Base-by-base conservation (phyloP, 345 rosid species). In the Stellera chamaejasme region DNA sequence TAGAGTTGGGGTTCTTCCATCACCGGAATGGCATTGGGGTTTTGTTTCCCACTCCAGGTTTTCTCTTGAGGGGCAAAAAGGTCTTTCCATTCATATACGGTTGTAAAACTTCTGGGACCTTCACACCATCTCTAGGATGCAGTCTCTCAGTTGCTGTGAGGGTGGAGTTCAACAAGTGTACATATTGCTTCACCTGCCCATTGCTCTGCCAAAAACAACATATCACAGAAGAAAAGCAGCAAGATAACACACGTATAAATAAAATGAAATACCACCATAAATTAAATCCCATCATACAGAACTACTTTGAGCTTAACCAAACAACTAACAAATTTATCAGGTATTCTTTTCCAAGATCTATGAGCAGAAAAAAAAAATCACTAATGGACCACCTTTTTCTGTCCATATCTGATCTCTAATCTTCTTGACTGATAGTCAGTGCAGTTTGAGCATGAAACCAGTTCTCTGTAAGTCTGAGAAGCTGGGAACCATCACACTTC, bases 401-500 rank as follows among this genome's bases (percentile, higher is more conserved):
- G 84, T 41, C 88, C 85, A 55, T 63, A 79, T 53, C 85, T 74
- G 42, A 71, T 82, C 64, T 77, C 81, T 57, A 75, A 53, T 65
- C 76, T 79, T 63, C 88, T 79, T 2, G 83, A 65, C 54, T 82
- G 88, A 66, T 75, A 82, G 56, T 82, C 88, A 0, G 79, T 79
- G 63, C 88, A 82, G 57, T 82, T 79, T 3, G 88, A 82, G 46
- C 88, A 79, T 16, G 83, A 82, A 43, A 82, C 85, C 53, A 82
- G 66, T 66, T 82, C 88, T 66, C 82, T 77, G 53, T 77, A 77
- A 12, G 82, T 63, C 43, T 70, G 66, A 0, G 85, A 82, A 55
- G 82, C 88, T 55, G 88, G 88, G 63, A 75, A 82, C 84, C 82
- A 79, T 25, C 88, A 43, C 75, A 79, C 70, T 82, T 82, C 70